Percentiles rank a stretch among this genome's conserved stretches.
Conservation (phyloP, 805 yeast species). For the Tetrapisispora pingtungensis region DNA sequence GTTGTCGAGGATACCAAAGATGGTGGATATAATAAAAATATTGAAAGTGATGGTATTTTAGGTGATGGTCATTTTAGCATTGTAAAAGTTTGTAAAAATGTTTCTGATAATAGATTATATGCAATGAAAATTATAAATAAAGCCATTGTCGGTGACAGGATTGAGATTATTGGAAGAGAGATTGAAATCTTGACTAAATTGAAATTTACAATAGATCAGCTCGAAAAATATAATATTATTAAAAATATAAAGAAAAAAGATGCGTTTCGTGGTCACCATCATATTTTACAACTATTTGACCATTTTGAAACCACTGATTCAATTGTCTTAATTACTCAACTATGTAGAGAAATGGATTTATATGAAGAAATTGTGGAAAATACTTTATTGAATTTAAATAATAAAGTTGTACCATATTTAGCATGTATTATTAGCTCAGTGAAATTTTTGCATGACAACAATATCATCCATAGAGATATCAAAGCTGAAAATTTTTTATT, state of each 20-base stretch:
- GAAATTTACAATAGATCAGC: constrained; percentile 19
- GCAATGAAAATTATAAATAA: constrained; percentile 38
- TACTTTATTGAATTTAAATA: constrained; percentile 35
- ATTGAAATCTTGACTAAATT: constrained; percentile 37
- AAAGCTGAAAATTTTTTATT: constrained; percentile 65
- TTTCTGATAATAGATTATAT: constrained; percentile 32
- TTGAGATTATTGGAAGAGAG: constrained; percentile 46
- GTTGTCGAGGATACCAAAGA: neutral
- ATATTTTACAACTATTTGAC: constrained; percentile 54
- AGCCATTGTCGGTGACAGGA: constrained; percentile 18
- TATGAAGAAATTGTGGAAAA: constrained; percentile 46
- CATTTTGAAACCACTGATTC: constrained; percentile 57
- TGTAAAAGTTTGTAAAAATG: constrained; percentile 41
- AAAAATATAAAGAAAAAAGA: constrained; percentile 3
- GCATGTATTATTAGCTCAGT: constrained; percentile 45
- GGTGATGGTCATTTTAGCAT: constrained; percentile 43
- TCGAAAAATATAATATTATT: constrained; percentile 28
- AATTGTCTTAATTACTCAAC: constrained; percentile 50
- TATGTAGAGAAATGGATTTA: constrained; percentile 60
- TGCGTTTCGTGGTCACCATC: constrained; percentile 31
- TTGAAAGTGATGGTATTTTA: constrained; percentile 7
- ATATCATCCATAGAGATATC: constrained; percentile 60
- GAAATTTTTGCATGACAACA: constrained; percentile 45
- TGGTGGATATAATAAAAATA: neutral
- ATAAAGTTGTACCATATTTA: constrained; percentile 41